Conservation (phyloP, 208 protist genomes). For the Trypanosoma platydactyli region DNA sequence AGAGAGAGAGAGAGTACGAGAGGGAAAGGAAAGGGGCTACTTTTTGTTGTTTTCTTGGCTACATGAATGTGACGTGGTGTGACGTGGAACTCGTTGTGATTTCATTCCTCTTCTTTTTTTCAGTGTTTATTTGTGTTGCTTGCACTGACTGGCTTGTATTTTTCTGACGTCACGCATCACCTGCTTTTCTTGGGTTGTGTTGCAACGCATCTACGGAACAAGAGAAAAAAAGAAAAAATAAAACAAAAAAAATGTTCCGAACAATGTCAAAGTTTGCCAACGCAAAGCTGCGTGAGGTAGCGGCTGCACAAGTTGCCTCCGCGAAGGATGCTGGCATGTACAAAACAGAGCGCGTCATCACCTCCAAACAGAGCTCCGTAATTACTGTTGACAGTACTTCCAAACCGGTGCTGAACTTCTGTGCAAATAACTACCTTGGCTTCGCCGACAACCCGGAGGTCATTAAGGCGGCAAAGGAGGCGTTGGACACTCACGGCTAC, state of each 20-base stretch:
- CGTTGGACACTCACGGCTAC: constrained; percentile 72
- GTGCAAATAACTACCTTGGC: constrained; percentile 92
- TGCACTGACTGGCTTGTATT: too few species aligned
- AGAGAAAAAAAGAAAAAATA: constrained; percentile 14
- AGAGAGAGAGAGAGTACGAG: too few species aligned
- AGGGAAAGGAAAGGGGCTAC: too few species aligned
- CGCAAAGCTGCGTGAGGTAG: constrained; percentile 24
- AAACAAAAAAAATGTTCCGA: constrained; percentile 26
- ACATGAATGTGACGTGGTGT: background rate
- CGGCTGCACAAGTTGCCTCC: constrained; percentile 34
- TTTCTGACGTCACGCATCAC: background rate
- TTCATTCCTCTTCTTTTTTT: constrained; percentile 22
- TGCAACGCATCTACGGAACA: background rate
- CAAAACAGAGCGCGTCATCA: constrained; percentile 83
- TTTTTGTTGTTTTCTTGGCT: too few species aligned
- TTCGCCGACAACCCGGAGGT: constrained; percentile 56
- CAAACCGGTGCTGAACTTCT: constrained; percentile 82
- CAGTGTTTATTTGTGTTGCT: background rate
- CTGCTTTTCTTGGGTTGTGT: constrained; percentile 9
- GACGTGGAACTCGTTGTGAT: background rate
- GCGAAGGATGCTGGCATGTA: constrained; percentile 64
- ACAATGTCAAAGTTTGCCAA: constrained; percentile 13
- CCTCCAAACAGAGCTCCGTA: constrained; percentile 43
- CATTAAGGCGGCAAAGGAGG: constrained; percentile 64
- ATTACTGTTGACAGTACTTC: constrained; percentile 43